Conservation (phyloP, 805 yeast genomes). For the Yamadazyma olivae region DNA sequence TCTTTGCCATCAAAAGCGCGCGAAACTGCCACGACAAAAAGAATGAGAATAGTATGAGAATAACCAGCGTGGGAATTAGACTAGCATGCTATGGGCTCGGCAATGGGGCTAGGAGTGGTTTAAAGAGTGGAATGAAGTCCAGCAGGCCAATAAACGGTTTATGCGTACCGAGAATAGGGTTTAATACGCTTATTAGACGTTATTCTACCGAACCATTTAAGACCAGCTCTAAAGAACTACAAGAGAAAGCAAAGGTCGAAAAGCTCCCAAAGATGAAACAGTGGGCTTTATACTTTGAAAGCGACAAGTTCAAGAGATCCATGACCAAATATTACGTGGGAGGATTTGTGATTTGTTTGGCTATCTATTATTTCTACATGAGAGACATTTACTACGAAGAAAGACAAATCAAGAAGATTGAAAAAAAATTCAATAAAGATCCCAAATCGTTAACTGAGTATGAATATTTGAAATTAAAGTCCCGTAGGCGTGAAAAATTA, state of each 20-base stretch:
- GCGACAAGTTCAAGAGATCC: constrained; percentile 56
- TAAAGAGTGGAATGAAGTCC: no score
- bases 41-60: no score
- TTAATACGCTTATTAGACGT: constrained; percentile 1
- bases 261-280: constrained; percentile 34
- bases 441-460: constrained; percentile 53
- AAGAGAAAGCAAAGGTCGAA: constrained; percentile 24
- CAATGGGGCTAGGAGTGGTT: no score
- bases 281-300: constrained; percentile 42
- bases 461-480: constrained; percentile 60
- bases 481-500: constrained; percentile 52
- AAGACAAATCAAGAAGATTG: constrained; percentile 48
- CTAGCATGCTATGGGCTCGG: no score
- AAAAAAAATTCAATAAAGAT: constrained; percentile 32
- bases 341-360: constrained; percentile 53
- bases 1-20: no score
- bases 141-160: no score
- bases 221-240: constrained; percentile 26
- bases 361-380: constrained; percentile 64
- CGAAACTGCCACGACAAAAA: no score
- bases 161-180: no score
- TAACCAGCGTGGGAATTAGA: no score
- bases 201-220: constrained; percentile 34
- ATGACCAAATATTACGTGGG: constrained; percentile 63
- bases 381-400: constrained; percentile 65